Percentiles rank a stretch among this genome's conserved stretches.
phyloP scores from a whole-genome alignment of 352 stramenopile genomes.

The Thalassiosira mediterranea region DNA sequence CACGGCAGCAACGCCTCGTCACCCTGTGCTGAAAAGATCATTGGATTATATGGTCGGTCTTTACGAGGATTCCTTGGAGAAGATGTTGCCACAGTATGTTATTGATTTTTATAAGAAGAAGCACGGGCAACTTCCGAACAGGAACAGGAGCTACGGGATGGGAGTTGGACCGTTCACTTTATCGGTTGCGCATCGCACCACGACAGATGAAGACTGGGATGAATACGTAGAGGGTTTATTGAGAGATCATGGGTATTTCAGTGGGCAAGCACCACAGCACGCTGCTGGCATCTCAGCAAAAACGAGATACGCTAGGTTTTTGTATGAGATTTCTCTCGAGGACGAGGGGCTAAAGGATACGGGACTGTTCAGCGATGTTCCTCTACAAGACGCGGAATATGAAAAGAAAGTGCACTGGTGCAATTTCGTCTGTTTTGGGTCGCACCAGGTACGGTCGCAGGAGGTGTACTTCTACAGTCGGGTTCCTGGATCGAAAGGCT shows the following conservation, averaged over 20 bases:
- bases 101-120: not conserved
- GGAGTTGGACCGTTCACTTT: constrained; percentile 14
- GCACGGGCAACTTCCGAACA: not conserved
- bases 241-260: not conserved
- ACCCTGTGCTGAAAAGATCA: constrained; percentile 24
- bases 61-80: constrained; percentile 9
- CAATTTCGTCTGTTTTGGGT: constrained; percentile 16
- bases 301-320: constrained; percentile 6
- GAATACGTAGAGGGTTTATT: constrained; percentile 5
- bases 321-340: constrained; percentile 18
- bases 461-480: constrained; percentile 21
- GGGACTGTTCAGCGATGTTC: constrained; percentile 9
- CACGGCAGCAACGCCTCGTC: constrained; percentile 17
- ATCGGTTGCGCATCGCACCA: not conserved
- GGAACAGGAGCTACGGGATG: not conserved
- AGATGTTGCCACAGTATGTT: constrained; percentile 6
- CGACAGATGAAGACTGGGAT: constrained; percentile 17
- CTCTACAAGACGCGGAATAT: constrained; percentile 13
- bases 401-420: not conserved
- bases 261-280: not conserved
- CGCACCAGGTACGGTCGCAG: not conserved
- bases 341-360: constrained; percentile 4
- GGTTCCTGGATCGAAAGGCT: constrained; percentile 12
- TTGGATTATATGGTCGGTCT: constrained; percentile 26
- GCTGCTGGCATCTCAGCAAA: not conserved